Percentiles rank a stretch among this genome's conserved stretches.
These are phyloP conservation scores for Tolypocladium inflatum DNA, from an alignment of 2,329 filamentous ascomycete genomes.

Conservation along the genomic window DNA sequence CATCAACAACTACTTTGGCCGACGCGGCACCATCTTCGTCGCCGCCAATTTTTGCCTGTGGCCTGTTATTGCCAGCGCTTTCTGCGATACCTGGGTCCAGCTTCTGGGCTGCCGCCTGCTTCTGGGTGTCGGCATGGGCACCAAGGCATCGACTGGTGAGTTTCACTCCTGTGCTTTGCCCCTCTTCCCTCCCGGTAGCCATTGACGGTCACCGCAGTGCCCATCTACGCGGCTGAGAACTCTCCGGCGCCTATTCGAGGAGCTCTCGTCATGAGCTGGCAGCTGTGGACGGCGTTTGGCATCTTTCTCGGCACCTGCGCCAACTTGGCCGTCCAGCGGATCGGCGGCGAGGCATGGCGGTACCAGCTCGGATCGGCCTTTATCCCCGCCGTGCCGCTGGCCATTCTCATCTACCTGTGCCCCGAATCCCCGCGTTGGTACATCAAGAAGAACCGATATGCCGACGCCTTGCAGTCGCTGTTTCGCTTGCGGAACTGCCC, in stretches of 20 bases:
- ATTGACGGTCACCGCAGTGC: conserved; percentile 32
- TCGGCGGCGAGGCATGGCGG: conserved; percentile 41
- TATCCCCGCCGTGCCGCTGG: conserved; percentile 46
- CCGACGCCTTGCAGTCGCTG: conserved; percentile 49
- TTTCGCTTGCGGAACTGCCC: conserved; percentile 40
- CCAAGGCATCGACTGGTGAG: conserved; percentile 54
- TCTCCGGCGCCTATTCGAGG: conserved; percentile 61
- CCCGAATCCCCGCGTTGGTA: conserved; percentile 58
- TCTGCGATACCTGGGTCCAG: conserved; percentile 62
- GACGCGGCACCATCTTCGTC: conserved; percentile 54
- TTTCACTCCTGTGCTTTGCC: background rate
- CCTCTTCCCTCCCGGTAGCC: background rate
- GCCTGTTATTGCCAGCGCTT: conserved; percentile 60
- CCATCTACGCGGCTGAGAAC: conserved; percentile 69
- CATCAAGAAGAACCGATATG: conserved; percentile 56
- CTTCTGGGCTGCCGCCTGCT: conserved; percentile 62
- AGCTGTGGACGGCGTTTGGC: conserved; percentile 57
- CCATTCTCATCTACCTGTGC: conserved; percentile 53
- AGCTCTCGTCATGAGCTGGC: conserved; percentile 74
- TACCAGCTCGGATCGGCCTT: conserved; percentile 57
- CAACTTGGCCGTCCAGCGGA: conserved; percentile 38
- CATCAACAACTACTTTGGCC: conserved; percentile 36
- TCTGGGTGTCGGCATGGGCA: conserved; percentile 69
- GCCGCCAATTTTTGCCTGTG: conserved; percentile 64
- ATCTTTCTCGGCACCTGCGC: conserved; percentile 52